Evolutionary conservation across 768 basidiomycete genomes (phyloP).

Genomic region (Boletus bicolor): DNA sequence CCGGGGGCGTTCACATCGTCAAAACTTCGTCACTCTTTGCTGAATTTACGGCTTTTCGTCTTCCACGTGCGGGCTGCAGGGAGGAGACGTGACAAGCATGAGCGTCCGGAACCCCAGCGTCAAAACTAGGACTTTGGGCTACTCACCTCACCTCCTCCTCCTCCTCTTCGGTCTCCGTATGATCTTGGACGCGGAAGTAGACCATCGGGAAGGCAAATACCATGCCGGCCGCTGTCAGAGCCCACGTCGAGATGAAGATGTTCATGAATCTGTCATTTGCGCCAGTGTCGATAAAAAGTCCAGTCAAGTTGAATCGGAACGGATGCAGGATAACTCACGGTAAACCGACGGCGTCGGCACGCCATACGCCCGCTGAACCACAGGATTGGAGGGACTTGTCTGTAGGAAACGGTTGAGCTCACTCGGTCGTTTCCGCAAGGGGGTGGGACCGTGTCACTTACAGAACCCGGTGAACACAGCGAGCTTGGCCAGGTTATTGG

Average conservation of each 20-base stretch:
- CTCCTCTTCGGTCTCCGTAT: constrained; percentile 50
- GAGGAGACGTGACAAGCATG: background rate
- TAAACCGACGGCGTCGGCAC: constrained; percentile 56
- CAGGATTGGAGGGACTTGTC: constrained; percentile 77
- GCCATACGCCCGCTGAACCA: constrained; percentile 70
- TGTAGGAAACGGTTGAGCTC: constrained; percentile 10
- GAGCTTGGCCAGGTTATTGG: constrained; percentile 74
- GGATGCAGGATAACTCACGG: constrained; percentile 50
- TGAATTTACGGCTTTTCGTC: background rate
- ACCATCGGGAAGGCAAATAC: constrained; percentile 73
- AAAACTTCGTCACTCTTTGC: background rate
- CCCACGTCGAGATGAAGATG: constrained; percentile 74
- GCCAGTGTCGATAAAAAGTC: background rate
- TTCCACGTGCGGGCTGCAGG: background rate
- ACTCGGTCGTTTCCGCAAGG: background rate
- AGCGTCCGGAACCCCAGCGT: background rate
- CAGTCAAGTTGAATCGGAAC: background rate
- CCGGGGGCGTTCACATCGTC: background rate
- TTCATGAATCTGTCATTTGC: constrained; percentile 51
- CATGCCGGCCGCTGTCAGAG: constrained; percentile 59
- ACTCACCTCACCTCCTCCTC: constrained; percentile 41
- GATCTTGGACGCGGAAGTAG: constrained; percentile 61
- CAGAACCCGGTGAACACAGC: constrained; percentile 83
- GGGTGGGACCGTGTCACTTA: constrained; percentile 36
- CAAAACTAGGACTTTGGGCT: no score